A percentile compares a stretch with the other conserved stretches of the same genome.
Evolutionary conservation across 2,329 filamentous ascomycete genomes (phyloP).

Genomic region (Drechslera avenae): DNA sequence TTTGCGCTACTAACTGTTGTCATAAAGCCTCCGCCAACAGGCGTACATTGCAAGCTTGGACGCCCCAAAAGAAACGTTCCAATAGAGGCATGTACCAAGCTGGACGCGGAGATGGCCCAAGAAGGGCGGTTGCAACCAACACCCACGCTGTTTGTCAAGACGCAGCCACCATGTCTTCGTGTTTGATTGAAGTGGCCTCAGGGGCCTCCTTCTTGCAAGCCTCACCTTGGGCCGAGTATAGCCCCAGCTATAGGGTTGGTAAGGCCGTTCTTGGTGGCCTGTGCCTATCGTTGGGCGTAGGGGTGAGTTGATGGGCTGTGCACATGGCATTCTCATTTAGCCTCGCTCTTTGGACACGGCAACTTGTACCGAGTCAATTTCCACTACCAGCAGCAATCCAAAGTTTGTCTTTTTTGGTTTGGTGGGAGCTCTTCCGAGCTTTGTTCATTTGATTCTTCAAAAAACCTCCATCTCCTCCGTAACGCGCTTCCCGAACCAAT

Average conservation of each 20-base stretch:
- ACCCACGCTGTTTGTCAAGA: not conserved
- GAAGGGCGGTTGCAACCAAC: not conserved
- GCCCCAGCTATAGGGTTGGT: not conserved
- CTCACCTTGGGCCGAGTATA: not conserved
- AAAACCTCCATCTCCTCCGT: constrained; percentile 75
- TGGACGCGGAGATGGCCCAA: not conserved
- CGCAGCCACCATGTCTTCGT: too few relatives aligned
- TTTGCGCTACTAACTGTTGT: not conserved
- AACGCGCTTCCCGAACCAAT: constrained; percentile 81
- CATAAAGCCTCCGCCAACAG: constrained; percentile 2
- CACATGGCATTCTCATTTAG: constrained; percentile 2
- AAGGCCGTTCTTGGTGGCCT: constrained; percentile 14
- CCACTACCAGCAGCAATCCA: not conserved
- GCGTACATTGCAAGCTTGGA: constrained; percentile 1
- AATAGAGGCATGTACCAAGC: constrained; percentile 1
- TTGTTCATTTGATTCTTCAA: constrained; percentile 44
- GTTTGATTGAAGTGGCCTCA: too few relatives aligned
- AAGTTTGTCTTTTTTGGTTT: not conserved
- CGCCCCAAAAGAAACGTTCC: not conserved
- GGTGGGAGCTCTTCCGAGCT: not conserved
- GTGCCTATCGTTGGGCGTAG: constrained; percentile 16
- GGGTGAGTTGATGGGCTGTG: constrained; percentile 17
- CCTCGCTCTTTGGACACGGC: not conserved
- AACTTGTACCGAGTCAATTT: not conserved
- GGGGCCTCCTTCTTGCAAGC: not conserved